Conservation (phyloP, 2,329 filamentous ascomycete genomes). For the Ceratocystis diversiconidia region DNA sequence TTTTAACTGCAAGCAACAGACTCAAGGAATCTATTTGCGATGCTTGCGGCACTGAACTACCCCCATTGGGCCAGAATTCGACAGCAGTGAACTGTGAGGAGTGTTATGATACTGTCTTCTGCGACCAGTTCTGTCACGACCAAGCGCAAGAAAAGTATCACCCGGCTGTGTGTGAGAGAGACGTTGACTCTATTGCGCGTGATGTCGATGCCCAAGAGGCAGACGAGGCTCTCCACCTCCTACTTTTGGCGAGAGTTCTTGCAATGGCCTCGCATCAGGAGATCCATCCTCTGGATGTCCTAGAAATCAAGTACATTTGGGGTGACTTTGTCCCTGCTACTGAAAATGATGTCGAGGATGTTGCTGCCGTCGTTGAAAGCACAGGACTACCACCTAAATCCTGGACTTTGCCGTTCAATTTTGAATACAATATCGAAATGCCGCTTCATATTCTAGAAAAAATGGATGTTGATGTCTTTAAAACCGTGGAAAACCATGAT, state of each 20-base stretch:
- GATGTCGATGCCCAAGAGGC: slow-evolving; percentile 46
- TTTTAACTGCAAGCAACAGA: slow-evolving; percentile 79
- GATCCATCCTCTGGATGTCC: slow-evolving; percentile 47
- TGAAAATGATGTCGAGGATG: slow-evolving; percentile 27
- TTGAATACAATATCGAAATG: slow-evolving; percentile 57
- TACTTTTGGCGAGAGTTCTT: slow-evolving; percentile 46
- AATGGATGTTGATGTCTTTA: slow-evolving; percentile 69
- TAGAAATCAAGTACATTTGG: slow-evolving; percentile 54
- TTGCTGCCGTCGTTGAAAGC: slow-evolving; percentile 6
- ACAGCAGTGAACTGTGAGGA: slow-evolving; percentile 39
- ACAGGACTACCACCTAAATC: slow-evolving; percentile 35
- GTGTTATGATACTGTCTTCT: slow-evolving; percentile 54
- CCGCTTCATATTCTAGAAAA: slow-evolving; percentile 69
- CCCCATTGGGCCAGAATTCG: slow-evolving; percentile 19
- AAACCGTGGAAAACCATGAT: slow-evolving; percentile 44
- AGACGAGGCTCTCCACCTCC: slow-evolving; percentile 46
- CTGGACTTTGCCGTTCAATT: slow-evolving; percentile 64
- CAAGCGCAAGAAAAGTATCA: slow-evolving; percentile 47
- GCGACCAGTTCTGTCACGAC: slow-evolving; percentile 43
- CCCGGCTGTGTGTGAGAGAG: slow-evolving; percentile 50
- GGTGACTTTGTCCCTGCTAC: slow-evolving; percentile 46
- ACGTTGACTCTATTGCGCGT: slow-evolving; percentile 50
- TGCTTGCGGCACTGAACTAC: slow-evolving; percentile 62
- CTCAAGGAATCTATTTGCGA: slow-evolving; percentile 80
- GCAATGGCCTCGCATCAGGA: slow-evolving; percentile 50